These are phyloP conservation scores for Platanthera guangdongensis DNA, from an alignment of 106 monocot genomes.

Conservation along the genomic window DNA sequence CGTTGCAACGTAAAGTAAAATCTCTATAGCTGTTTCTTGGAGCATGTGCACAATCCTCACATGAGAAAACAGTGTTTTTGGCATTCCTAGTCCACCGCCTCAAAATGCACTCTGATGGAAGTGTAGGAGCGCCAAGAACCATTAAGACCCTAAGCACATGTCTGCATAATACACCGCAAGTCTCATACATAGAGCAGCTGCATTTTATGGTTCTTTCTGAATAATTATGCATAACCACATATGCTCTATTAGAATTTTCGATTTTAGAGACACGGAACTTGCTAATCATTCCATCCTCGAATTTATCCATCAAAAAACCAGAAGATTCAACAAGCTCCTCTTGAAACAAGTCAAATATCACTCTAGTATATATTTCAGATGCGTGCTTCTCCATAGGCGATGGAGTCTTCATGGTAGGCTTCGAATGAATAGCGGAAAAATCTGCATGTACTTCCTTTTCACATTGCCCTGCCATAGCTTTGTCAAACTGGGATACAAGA, in stretches of 20 bases:
- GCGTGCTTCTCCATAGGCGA: slow-evolving; percentile 86
- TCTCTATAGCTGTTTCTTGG: slow-evolving; percentile 24
- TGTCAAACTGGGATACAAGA: slow-evolving; percentile 74
- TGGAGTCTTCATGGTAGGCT: slow-evolving; percentile 70
- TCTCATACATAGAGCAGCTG: slow-evolving; percentile 79
- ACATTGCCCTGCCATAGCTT: slow-evolving; percentile 62
- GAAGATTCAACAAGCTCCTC: slow-evolving; percentile 67
- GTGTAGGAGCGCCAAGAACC: slow-evolving; percentile 32
- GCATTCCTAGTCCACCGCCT: slow-evolving; percentile 84
- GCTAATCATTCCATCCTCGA: slow-evolving; percentile 44
- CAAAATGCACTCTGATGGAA: slow-evolving; percentile 68
- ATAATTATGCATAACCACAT: slow-evolving; percentile 42
- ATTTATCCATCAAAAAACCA: slow-evolving; percentile 46
- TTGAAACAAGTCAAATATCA: slow-evolving; percentile 76
- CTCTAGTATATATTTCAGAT: slow-evolving; percentile 83
- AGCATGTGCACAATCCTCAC: slow-evolving; percentile 18
- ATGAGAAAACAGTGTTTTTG: slow-evolving; percentile 31
- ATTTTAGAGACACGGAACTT: slow-evolving; percentile 53
- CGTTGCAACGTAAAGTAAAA: slow-evolving; percentile 56
- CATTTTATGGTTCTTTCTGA: slow-evolving; percentile 51
- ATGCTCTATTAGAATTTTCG: slow-evolving; percentile 28
- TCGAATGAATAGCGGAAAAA: slow-evolving; percentile 31
- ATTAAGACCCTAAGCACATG: slow-evolving; percentile 56
- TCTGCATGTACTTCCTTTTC: slow-evolving; percentile 81
- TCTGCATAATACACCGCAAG: slow-evolving; percentile 66